Percentiles rank a stretch among this genome's conserved stretches.
Conservation (phyloP, 352 stramenopile genomes). For the Pythium myriotylum region DNA sequence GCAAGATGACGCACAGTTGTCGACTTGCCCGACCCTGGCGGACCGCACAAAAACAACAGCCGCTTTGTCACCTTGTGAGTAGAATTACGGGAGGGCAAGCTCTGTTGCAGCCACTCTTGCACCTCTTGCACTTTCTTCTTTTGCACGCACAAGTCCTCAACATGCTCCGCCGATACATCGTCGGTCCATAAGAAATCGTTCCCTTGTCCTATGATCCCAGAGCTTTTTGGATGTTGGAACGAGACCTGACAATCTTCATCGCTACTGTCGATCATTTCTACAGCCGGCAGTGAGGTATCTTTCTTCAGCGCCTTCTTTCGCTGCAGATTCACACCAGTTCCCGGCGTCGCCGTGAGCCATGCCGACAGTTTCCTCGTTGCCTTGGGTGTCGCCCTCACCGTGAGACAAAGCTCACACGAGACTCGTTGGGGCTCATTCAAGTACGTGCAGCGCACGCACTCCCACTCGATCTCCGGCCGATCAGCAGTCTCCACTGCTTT, state of each 20-base stretch:
- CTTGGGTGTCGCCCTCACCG: background rate
- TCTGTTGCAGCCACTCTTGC: slow-evolving; percentile 50
- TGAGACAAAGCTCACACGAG: slow-evolving; percentile 28
- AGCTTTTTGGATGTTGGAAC: too few species aligned
- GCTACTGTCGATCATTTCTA: slow-evolving; percentile 31
- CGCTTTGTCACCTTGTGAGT: slow-evolving; percentile 33
- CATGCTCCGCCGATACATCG: slow-evolving; percentile 35
- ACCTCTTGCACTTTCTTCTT: slow-evolving; percentile 85
- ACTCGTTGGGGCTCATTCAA: slow-evolving; percentile 26
- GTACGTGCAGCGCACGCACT: slow-evolving; percentile 35
- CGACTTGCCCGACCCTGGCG: slow-evolving; percentile 82
- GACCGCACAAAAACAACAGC: slow-evolving; percentile 80
- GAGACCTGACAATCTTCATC: slow-evolving; percentile 24
- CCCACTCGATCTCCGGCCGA: slow-evolving; percentile 23
- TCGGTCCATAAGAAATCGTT: slow-evolving; percentile 51
- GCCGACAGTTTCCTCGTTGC: slow-evolving; percentile 25
- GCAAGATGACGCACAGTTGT: slow-evolving; percentile 71
- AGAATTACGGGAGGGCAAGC: background rate
- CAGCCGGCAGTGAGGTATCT: slow-evolving; percentile 31
- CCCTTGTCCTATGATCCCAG: slow-evolving; percentile 1
- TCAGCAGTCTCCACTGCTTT: too few species aligned
- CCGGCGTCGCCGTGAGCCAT: slow-evolving; percentile 15
- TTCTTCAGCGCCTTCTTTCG: slow-evolving; percentile 32
- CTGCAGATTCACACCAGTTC: background rate
- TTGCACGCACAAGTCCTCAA: slow-evolving; percentile 80